Evolutionary conservation across 441 rosid genomes (phyloP).

Genomic region (Gossypium laxum): DNA sequence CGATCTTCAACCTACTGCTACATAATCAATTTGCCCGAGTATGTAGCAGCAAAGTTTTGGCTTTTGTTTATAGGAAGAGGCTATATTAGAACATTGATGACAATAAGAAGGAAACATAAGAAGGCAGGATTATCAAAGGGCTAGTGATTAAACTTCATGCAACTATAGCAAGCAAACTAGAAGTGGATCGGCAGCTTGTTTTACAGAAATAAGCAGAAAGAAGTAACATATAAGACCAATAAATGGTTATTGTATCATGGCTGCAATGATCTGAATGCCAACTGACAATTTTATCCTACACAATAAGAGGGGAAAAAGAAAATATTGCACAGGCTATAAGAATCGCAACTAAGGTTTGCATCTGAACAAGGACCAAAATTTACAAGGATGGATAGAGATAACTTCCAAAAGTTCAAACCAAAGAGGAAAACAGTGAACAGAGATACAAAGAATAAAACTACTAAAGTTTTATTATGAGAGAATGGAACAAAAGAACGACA

Average conservation of each 20-base stretch:
- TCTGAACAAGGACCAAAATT: slow-evolving; percentile 4
- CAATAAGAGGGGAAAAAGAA: not conserved
- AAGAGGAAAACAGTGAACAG: not conserved
- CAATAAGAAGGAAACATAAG: not conserved
- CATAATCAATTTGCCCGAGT: not conserved
- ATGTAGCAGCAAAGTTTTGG: not conserved
- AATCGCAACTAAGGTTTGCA: not conserved
- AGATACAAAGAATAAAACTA: not conserved
- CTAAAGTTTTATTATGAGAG: not conserved
- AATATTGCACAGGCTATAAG: not conserved
- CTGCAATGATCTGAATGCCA: not conserved
- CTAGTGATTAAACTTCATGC: not conserved
- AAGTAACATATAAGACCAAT: not conserved
- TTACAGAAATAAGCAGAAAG: not conserved
- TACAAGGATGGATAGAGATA: not conserved
- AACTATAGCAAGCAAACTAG: not conserved
- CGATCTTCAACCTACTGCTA: not conserved
- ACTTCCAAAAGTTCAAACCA: not conserved
- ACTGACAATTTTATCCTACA: not conserved
- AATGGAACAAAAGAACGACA: not conserved
- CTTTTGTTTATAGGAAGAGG: not conserved
- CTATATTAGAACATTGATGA: not conserved
- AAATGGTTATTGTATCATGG: not conserved
- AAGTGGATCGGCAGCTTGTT: not conserved
- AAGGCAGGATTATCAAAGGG: not conserved